phyloP scores from a whole-genome alignment of 306 rosid genomes.

The Glycine tomentella region DNA sequence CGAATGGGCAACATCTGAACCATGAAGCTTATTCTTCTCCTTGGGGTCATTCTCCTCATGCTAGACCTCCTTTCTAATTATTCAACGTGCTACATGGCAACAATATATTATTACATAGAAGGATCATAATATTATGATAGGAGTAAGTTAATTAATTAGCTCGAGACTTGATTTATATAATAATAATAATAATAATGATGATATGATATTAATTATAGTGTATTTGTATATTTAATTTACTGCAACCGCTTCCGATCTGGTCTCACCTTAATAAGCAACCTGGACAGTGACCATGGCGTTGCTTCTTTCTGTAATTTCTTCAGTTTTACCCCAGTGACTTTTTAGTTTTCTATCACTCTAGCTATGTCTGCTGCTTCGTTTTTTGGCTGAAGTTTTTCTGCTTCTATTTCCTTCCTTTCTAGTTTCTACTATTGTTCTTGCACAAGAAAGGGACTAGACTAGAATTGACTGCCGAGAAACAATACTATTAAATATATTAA shows the following conservation, averaged over 20 bases:
- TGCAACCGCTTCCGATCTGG: neutral
- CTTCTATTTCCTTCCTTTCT: conserved; percentile 9
- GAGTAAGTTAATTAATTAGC: neutral
- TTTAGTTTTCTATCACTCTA: neutral
- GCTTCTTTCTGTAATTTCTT: conserved; percentile 28
- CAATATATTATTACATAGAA: neutral
- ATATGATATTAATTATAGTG: neutral
- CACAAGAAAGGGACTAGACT: neutral
- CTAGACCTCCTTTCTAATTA: conserved; percentile 55
- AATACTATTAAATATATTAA: neutral
- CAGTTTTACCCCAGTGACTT: neutral
- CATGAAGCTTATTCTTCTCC: conserved; percentile 72
- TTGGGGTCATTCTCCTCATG: conserved; percentile 74
- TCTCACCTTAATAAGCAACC: no score
- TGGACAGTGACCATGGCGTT: no score
- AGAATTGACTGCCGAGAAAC: neutral
- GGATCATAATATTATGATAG: neutral
- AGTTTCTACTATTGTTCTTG: neutral
- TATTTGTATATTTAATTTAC: conserved; percentile 10
- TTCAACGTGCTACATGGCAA: neutral
- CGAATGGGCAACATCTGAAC: conserved; percentile 68
- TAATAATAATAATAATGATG: no score
- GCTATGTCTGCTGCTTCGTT: neutral
- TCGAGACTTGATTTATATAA: neutral
- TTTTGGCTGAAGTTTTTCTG: neutral